Evolutionary conservation across 2,329 filamentous ascomycete genomes (phyloP).

Genomic region (Verticillium zaregamsianum): DNA sequence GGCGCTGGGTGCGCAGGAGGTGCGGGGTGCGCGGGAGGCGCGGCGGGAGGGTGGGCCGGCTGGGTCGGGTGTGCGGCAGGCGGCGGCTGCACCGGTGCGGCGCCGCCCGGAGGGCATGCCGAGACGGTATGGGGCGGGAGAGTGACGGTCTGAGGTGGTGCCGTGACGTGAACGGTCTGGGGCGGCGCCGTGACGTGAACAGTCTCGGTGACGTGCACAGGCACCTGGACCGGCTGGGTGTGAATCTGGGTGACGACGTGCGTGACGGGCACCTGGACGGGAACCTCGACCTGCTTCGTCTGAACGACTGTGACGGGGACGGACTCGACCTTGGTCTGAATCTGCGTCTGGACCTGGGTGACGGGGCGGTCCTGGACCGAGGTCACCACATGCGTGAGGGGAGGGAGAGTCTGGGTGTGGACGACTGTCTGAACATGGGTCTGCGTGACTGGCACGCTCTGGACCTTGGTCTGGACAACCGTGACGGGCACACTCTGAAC

Average conservation of each 20-base stretch:
- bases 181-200: slow-evolving; percentile 1
- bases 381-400: slow-evolving; percentile 6
- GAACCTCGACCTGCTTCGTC: slow-evolving; percentile 3
- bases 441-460: slow-evolving; percentile 7
- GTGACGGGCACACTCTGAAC: slow-evolving; percentile 3
- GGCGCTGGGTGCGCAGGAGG: slow-evolving; percentile 1
- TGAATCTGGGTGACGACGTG: slow-evolving; percentile 1
- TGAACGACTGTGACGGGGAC: slow-evolving; percentile 3
- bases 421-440: slow-evolving; percentile 3
- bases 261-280: slow-evolving; percentile 3
- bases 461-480: background rate
- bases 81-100: background rate
- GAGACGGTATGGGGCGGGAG: background rate
- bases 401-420: slow-evolving; percentile 5
- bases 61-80: background rate
- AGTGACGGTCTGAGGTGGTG: slow-evolving; percentile 3
- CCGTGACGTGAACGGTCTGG: slow-evolving; percentile 5
- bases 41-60: too few relatives aligned
- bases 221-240: background rate
- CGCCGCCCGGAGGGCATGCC: background rate
- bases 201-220: background rate
- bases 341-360: slow-evolving; percentile 1
- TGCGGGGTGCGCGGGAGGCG: slow-evolving; percentile 1
- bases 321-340: slow-evolving; percentile 4
- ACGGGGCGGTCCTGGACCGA: slow-evolving; percentile 1